Conservation (phyloP, 331 rosid genomes). For the Cydonia oblonga region DNA sequence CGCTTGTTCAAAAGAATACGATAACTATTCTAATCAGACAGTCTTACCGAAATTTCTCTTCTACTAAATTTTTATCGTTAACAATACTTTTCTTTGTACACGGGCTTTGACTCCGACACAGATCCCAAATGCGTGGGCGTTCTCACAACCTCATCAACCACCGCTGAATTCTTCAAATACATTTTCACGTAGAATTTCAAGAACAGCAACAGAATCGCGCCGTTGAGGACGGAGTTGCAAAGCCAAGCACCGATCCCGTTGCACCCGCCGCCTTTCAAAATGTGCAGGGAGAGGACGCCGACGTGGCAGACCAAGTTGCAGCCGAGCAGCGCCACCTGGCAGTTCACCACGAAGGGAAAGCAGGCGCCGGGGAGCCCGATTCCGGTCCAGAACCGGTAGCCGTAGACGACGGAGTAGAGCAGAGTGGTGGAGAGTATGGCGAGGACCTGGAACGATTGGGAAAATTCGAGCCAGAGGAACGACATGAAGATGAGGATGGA, state of each 20-base stretch:
- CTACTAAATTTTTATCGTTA: neutral
- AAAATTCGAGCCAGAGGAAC: slow-evolving; percentile 71
- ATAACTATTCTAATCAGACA: too few species aligned
- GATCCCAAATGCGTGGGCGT: neutral
- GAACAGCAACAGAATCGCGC: slow-evolving; percentile 41
- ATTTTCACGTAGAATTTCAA: slow-evolving; percentile 38
- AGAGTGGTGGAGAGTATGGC: slow-evolving; percentile 52
- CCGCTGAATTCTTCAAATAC: slow-evolving; percentile 15
- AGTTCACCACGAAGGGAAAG: slow-evolving; percentile 44
- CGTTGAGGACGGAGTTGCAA: slow-evolving; percentile 55
- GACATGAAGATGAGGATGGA: slow-evolving; percentile 46
- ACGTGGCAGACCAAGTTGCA: slow-evolving; percentile 58
- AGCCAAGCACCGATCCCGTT: slow-evolving; percentile 84
- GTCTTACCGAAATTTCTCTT: too few species aligned
- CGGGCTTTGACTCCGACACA: neutral
- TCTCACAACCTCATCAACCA: neutral
- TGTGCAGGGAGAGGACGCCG: slow-evolving; percentile 58
- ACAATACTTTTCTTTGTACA: neutral
- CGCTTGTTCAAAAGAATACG: neutral
- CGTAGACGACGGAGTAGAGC: slow-evolving; percentile 47
- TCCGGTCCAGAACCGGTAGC: slow-evolving; percentile 63
- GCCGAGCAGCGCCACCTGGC: slow-evolving; percentile 38
- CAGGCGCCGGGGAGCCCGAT: slow-evolving; percentile 48
- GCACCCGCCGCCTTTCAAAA: slow-evolving; percentile 67
- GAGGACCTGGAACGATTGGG: slow-evolving; percentile 76